These are phyloP conservation scores for Pelagomonas calceolata DNA, from an alignment of 108 stramenopile genomes.

Conservation along the genomic window DNA sequence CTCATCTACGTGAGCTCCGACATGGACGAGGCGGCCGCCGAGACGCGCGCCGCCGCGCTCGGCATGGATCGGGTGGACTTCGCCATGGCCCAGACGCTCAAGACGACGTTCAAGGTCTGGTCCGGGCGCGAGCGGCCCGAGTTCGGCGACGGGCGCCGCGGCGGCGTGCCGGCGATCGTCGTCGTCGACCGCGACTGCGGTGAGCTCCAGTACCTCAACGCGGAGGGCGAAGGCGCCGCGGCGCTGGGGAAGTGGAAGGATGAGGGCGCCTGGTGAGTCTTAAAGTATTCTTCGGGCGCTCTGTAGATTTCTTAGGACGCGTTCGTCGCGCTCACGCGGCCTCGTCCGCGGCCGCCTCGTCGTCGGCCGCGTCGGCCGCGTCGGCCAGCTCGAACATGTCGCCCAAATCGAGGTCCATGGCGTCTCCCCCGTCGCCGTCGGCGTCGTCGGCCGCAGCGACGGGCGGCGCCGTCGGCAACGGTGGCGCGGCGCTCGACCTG, in stretches of 20 bases:
- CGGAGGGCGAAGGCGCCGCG: constrained; percentile 38
- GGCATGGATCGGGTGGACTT: constrained; percentile 46
- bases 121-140: constrained; percentile 36
- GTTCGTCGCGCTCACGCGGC: too few species aligned
- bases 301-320: too few species aligned
- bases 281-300: too few species aligned
- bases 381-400: too few species aligned
- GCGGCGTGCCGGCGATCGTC: constrained; percentile 55
- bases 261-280: background rate
- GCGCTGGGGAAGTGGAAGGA: constrained; percentile 41
- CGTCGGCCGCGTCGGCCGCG: too few species aligned
- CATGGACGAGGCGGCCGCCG: constrained; percentile 22
- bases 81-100: constrained; percentile 42
- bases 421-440: too few species aligned
- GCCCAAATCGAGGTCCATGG: too few species aligned
- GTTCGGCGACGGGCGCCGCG: constrained; percentile 44
- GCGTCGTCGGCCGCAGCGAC: too few species aligned
- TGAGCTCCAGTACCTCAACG: constrained; percentile 43
- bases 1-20: constrained; percentile 51
- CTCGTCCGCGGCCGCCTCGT: too few species aligned
- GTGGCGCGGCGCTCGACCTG: too few species aligned
- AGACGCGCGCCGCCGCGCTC: constrained; percentile 27
- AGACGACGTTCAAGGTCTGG: constrained; percentile 47
- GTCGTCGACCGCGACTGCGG: too few species aligned
- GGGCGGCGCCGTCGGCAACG: too few species aligned